Evolutionary conservation across 495 filamentous ascomycete genomes (phyloP).

Genomic region (Talaromyces ruber): DNA sequence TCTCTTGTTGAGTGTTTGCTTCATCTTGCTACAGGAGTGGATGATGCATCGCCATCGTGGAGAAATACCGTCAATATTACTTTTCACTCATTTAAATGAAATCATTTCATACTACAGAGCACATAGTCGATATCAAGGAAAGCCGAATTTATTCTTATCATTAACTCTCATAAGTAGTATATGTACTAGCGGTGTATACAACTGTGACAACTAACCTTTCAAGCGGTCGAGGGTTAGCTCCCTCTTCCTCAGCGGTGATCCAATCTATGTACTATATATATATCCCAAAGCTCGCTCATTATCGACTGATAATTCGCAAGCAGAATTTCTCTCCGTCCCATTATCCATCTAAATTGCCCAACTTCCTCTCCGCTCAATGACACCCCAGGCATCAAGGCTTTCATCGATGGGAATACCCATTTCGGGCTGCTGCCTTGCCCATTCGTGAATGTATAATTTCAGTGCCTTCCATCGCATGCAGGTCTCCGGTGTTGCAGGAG

Average conservation of each 20-base stretch:
- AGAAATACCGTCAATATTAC: neutral
- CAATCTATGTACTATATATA: neutral
- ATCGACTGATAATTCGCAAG: neutral
- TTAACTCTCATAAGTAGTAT: neutral
- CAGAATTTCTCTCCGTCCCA: neutral
- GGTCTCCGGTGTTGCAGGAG: slow-evolving; percentile 22
- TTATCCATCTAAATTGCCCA: slow-evolving; percentile 57
- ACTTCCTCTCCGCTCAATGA: slow-evolving; percentile 65
- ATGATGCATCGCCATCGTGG: neutral
- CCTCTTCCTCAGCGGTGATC: neutral
- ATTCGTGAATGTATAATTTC: slow-evolving; percentile 71
- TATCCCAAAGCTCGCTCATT: neutral
- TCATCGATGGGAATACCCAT: slow-evolving; percentile 41
- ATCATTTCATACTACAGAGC: neutral
- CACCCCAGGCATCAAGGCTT: slow-evolving; percentile 58
- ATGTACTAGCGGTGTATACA: neutral
- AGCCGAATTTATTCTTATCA: neutral
- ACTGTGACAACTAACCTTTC: neutral
- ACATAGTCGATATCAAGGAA: neutral
- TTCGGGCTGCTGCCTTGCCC: slow-evolving; percentile 69
- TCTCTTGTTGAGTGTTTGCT: neutral
- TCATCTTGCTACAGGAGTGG: neutral
- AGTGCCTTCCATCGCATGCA: slow-evolving; percentile 76
- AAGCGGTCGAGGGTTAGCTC: neutral
- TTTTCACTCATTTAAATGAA: neutral